Conservation (phyloP, 768 basidiomycete species). For the Termitomyces titanicus region DNA sequence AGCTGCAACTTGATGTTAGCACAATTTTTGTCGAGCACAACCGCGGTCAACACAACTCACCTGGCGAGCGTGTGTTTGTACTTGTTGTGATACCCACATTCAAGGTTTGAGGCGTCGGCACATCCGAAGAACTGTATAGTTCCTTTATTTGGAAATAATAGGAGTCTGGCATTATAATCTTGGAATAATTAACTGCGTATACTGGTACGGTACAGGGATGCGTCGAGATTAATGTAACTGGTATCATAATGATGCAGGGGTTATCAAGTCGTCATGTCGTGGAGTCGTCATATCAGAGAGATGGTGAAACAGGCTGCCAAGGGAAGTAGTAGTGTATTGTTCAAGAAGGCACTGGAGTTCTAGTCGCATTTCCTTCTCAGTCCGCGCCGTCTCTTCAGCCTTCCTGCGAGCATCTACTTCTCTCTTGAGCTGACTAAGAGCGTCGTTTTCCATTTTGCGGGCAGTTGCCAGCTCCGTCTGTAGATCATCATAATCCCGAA, state of each 20-base stretch:
- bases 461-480: slow-evolving; percentile 28
- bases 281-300: neutral
- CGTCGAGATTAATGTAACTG: neutral
- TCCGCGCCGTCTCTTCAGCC: slow-evolving; percentile 57
- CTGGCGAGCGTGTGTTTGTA: slow-evolving; percentile 41
- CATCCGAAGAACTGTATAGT: slow-evolving; percentile 43
- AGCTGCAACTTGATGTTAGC: slow-evolving; percentile 17
- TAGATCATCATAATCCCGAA: slow-evolving; percentile 29
- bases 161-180: slow-evolving; percentile 1
- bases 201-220: neutral
- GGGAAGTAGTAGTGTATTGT: slow-evolving; percentile 5
- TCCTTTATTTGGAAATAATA: slow-evolving; percentile 13
- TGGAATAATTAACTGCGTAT: neutral
- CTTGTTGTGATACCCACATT: slow-evolving; percentile 39
- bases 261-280: neutral
- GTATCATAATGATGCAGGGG: slow-evolving; percentile 5
- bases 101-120: slow-evolving; percentile 42
- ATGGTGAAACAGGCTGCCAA: neutral
- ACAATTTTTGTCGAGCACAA: slow-evolving; percentile 30
- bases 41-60: slow-evolving; percentile 28
- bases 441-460: slow-evolving; percentile 25
- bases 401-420: slow-evolving; percentile 63
- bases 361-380: slow-evolving; percentile 19
- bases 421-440: slow-evolving; percentile 22
- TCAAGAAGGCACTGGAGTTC: slow-evolving; percentile 12